Evolutionary conservation across 768 basidiomycete genomes (phyloP), one percentile per base, ranked within the genome.

Genomic region (Podaxis pistillaris): DNA sequence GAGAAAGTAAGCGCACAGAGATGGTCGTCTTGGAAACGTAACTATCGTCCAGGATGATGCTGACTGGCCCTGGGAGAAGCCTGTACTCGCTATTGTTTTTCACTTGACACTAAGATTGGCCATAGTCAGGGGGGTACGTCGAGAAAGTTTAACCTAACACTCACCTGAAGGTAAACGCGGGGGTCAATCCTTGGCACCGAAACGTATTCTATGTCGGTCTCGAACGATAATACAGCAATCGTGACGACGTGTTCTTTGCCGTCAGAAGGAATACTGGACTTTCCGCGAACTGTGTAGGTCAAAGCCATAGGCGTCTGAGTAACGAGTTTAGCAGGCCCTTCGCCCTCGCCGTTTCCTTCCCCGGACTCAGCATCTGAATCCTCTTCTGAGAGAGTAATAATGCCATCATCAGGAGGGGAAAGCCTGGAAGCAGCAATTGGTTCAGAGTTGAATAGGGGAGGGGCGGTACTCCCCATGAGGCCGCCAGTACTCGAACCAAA

Each of bases 11-110:
- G 70, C 76, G 49, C 65, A 83, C 81, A 11, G 65, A 66, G 56
- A 86, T 81, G 1, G 69, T 71, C 0, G 84, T 83, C 69, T 78
- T 81, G n/a, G 85, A 81, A 3, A 86, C 84, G 68, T 80, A 85
- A 55, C 77, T 76, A 60, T 85, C 83, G 66, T 87, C 81, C 61
- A 86, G 68, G 67, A 86, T 84, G 26, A 87, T 81, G 61, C 72
- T 79, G 41, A 85, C 81, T 0, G 77, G 73, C 0, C 86, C 87
- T 7, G 83, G 75, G 1, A 89, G 78, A 30, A 88, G 73, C 28
- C 80, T 74, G 65, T 85, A 85, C 56, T 84, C 82, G 68, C 83
- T 85, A 49, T 77, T 82, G 66, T 88, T 88, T 70, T 81, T 81
- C 56, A 87, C 80, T 63, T 75, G 70, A 62, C 78, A 82, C 79